Evolutionary conservation across 805 yeast genomes (phyloP).

Genomic region (Candida loeiensis): DNA sequence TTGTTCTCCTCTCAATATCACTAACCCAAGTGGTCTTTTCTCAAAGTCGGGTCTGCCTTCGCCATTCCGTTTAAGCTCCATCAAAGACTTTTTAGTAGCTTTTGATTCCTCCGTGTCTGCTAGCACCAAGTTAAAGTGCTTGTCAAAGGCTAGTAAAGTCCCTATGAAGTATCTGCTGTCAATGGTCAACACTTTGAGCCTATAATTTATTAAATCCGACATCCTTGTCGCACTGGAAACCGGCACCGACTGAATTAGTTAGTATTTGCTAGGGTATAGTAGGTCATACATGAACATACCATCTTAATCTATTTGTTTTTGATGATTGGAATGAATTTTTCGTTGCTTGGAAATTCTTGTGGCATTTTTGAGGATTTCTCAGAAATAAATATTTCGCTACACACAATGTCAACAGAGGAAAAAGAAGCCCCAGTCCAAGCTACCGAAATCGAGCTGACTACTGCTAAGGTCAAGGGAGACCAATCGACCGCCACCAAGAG

Average conservation of each 20-base stretch:
- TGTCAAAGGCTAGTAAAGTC: constrained; percentile 81
- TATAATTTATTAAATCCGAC: constrained; percentile 70
- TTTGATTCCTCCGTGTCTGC: constrained; percentile 83
- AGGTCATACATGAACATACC: constrained; percentile 3
- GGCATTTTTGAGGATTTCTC: constrained; percentile 2
- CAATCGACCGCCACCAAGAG: constrained; percentile 15
- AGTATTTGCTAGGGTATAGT: constrained; percentile 3
- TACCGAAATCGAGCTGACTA: constrained; percentile 11
- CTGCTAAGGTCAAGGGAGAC: constrained; percentile 23
- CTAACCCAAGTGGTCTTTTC: constrained; percentile 73
- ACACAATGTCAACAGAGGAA: constrained; percentile 6
- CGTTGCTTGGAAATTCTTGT: constrained; percentile 1
- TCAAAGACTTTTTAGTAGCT: constrained; percentile 56
- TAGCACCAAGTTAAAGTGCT: constrained; percentile 80
- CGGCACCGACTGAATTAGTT: constrained; percentile 7
- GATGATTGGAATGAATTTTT: not conserved
- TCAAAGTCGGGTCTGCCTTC: constrained; percentile 48
- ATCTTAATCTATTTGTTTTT: not conserved
- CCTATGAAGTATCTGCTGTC: constrained; percentile 82
- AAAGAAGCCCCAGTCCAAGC: constrained; percentile 12
- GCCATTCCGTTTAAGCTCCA: constrained; percentile 27
- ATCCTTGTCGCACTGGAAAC: constrained; percentile 36
- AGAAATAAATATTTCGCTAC: no score
- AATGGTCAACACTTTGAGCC: constrained; percentile 68
- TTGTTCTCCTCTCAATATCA: constrained; percentile 84